Evolutionary conservation across 768 basidiomycete genomes (phyloP).

Genomic region (Russula sp.): DNA sequence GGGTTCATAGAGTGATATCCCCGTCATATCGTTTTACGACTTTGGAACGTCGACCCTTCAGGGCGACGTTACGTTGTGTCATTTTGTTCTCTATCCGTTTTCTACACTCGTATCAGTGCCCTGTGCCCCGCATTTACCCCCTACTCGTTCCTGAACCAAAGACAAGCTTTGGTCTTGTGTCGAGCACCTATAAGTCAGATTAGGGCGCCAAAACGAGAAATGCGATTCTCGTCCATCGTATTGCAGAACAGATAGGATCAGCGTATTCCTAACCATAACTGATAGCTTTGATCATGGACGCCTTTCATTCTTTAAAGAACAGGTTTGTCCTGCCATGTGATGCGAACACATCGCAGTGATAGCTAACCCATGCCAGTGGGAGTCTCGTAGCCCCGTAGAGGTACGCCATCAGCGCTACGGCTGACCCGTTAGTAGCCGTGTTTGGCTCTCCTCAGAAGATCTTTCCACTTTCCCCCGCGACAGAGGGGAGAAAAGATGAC

Average conservation of each 20-base stretch:
- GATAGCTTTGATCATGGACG: not conserved
- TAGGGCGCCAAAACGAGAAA: not conserved
- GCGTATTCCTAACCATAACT: no score
- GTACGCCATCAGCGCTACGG: not conserved
- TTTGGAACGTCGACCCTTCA: not conserved
- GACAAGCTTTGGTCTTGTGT: not conserved
- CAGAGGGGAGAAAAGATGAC: slow-evolving; percentile 36
- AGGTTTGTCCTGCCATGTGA: not conserved
- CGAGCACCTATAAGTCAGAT: not conserved
- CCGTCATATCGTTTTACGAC: slow-evolving; percentile 3
- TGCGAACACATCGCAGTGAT: not conserved
- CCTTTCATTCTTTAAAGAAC: not conserved
- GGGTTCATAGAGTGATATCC: slow-evolving; percentile 8
- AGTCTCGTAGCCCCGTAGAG: slow-evolving; percentile 2
- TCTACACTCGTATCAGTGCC: slow-evolving; percentile 4
- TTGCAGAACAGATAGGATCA: no score
- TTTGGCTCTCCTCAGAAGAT: not conserved
- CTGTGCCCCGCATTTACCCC: not conserved
- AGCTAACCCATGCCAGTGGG: not conserved
- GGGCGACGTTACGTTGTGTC: slow-evolving; percentile 2
- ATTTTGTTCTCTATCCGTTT: slow-evolving; percentile 1
- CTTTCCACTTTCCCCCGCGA: slow-evolving; percentile 29
- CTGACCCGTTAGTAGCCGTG: not conserved
- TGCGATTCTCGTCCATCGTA: no score
- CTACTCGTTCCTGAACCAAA: not conserved